A percentile compares a stretch with the other conserved stretches of the same genome.
Evolutionary conservation across 192 early-diverging fungal species (phyloP).

Genomic region (Podila epicladia): DNA sequence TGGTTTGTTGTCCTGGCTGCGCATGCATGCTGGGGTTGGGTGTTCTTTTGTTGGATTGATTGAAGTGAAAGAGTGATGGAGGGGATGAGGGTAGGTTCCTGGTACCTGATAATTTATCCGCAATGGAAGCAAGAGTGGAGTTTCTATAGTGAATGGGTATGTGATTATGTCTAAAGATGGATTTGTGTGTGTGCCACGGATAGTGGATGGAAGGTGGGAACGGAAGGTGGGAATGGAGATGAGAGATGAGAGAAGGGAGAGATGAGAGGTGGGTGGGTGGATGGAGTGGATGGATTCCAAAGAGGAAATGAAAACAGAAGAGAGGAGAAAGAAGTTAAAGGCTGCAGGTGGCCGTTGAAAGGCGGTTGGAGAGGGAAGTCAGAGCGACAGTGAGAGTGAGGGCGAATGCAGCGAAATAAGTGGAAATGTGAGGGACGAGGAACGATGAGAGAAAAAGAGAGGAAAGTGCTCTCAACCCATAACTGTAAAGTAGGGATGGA

Average conservation of each 20-base stretch:
- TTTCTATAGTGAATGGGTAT: not conserved
- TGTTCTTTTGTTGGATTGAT: too few species aligned
- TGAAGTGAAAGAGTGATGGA: too few species aligned
- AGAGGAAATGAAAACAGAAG: constrained; percentile 9
- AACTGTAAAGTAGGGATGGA: too few species aligned
- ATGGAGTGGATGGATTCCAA: constrained; percentile 8
- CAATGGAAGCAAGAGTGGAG: not conserved
- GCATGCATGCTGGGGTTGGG: too few species aligned
- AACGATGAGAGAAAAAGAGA: not conserved
- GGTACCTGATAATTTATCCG: not conserved
- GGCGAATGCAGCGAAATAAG: not conserved
- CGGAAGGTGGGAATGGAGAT: not conserved
- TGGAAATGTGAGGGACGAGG: not conserved
- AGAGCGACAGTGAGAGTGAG: not conserved
- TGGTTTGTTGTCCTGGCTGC: too few species aligned
- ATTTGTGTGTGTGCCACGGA: not conserved
- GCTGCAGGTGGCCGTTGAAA: not conserved
- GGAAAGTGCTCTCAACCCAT: not conserved
- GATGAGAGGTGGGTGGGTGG: not conserved
- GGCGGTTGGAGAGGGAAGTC: not conserved
- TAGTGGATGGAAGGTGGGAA: not conserved
- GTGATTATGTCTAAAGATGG: not conserved
- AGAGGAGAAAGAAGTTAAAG: not conserved
- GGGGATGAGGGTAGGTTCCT: too few species aligned
- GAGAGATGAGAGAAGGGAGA: not conserved